A percentile compares a stretch with the other conserved stretches of the same genome.
Conservation (phyloP, 2,329 filamentous ascomycete species). For the Aspergillaceae sp. region DNA sequence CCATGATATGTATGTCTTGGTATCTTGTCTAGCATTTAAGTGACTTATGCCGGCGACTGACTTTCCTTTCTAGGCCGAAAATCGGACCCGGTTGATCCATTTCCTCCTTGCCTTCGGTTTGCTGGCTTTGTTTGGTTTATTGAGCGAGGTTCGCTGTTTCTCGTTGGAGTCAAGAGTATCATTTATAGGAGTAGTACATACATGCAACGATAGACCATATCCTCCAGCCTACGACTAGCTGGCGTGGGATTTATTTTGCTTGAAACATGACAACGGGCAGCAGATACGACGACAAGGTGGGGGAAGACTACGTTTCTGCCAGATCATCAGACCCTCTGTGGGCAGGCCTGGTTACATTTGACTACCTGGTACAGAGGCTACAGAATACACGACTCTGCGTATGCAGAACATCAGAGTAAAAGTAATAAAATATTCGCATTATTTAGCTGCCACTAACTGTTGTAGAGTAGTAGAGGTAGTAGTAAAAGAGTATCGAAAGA, state of each 20-base stretch:
- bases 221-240: too few species aligned
- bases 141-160: background rate
- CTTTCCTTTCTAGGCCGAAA: slow-evolving; percentile 20
- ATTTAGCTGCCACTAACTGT: background rate
- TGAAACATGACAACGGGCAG: too few species aligned
- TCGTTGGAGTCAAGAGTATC: too few species aligned
- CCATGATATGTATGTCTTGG: slow-evolving; percentile 69
- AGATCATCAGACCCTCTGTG: background rate
- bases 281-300: too few species aligned
- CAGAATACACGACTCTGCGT: background rate
- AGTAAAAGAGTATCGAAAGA: background rate
- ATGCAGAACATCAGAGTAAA: background rate
- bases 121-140: background rate
- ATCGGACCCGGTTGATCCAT: slow-evolving; percentile 32
- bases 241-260: too few species aligned
- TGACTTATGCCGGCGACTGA: background rate
- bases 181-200: too few species aligned
- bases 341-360: background rate
- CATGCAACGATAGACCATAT: too few species aligned
- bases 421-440: background rate
- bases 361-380: background rate
- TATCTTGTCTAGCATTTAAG: background rate
- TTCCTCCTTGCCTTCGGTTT: background rate
- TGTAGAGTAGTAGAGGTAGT: background rate
- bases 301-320: background rate